Percentiles rank a stretch among this genome's conserved stretches.
phyloP scores from a whole-genome alignment of 768 basidiomycete species.

The Lactifluus rugatus region DNA sequence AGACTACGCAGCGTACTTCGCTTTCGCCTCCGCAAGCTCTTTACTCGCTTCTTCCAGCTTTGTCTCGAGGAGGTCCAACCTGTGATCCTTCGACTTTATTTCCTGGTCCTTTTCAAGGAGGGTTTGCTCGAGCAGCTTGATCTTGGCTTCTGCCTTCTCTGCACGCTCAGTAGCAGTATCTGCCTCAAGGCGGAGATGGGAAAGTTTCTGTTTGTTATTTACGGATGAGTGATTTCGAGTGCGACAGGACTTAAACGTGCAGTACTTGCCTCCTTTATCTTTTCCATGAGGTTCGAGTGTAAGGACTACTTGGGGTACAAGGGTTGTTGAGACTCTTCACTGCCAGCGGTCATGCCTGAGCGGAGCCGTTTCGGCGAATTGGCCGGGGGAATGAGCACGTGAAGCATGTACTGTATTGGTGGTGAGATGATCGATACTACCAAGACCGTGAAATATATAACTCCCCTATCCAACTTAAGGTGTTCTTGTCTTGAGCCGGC shows the following conservation, averaged over 20 bases:
- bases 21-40: background rate
- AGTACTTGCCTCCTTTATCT: slow-evolving; percentile 7
- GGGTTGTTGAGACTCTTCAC: background rate
- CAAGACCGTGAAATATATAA: too few species aligned
- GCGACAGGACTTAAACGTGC: too few species aligned
- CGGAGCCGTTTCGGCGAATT: background rate
- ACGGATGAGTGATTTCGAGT: background rate
- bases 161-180: slow-evolving; percentile 1
- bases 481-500: too few species aligned
- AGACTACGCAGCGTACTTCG: background rate
- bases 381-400: background rate
- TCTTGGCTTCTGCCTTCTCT: slow-evolving; percentile 1
- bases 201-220: slow-evolving; percentile 6
- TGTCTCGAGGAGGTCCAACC: slow-evolving; percentile 4
- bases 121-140: slow-evolving; percentile 10
- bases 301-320: background rate
- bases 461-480: too few species aligned
- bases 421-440: too few species aligned
- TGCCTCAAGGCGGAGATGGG: slow-evolving; percentile 7
- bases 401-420: too few species aligned
- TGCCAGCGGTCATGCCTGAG: background rate
- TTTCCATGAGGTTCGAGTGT: slow-evolving; percentile 5
- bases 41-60: background rate
- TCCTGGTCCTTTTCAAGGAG: slow-evolving; percentile 13
- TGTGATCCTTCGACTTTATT: slow-evolving; percentile 14